These are phyloP conservation scores for Podaxis sp. DNA, from an alignment of 768 basidiomycete species.

Conservation along the genomic window DNA sequence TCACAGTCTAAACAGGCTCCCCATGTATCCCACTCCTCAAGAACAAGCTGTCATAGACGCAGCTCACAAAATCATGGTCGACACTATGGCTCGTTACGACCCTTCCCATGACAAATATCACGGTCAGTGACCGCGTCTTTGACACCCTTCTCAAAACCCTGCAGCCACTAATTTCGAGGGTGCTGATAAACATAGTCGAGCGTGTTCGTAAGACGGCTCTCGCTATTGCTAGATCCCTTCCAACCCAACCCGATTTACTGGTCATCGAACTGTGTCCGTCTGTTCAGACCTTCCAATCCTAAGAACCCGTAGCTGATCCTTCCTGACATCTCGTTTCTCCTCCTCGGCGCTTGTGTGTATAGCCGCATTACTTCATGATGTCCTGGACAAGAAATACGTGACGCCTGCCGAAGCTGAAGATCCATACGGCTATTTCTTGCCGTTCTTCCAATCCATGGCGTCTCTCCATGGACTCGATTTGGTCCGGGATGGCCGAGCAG, in stretches of 20 bases:
- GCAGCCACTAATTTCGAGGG: slow-evolving; percentile 7
- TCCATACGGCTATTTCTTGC: slow-evolving; percentile 65
- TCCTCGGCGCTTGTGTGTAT: slow-evolving; percentile 14
- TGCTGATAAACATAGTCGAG: slow-evolving; percentile 50
- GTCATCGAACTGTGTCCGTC: slow-evolving; percentile 66
- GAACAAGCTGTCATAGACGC: slow-evolving; percentile 54
- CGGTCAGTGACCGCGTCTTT: slow-evolving; percentile 42
- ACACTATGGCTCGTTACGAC: slow-evolving; percentile 76
- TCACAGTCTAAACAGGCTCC: not conserved
- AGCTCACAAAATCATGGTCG: slow-evolving; percentile 69
- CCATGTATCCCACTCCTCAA: slow-evolving; percentile 51
- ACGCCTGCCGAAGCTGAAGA: slow-evolving; percentile 54
- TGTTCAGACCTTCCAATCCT: not conserved
- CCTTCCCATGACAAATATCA: slow-evolving; percentile 81
- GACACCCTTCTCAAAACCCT: slow-evolving; percentile 5
- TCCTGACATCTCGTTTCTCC: not conserved
- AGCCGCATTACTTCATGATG: slow-evolving; percentile 88
- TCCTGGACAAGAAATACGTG: slow-evolving; percentile 85
- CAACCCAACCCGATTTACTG: slow-evolving; percentile 62
- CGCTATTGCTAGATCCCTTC: slow-evolving; percentile 53
- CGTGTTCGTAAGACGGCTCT: slow-evolving; percentile 82
- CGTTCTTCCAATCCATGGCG: slow-evolving; percentile 55
- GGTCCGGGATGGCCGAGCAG: slow-evolving; percentile 59
- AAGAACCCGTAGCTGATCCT: not conserved
- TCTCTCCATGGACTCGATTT: slow-evolving; percentile 50